These are phyloP conservation scores for Hymenoscyphus albidus DNA, from an alignment of 2,329 filamentous ascomycete species.

Conservation along the genomic window DNA sequence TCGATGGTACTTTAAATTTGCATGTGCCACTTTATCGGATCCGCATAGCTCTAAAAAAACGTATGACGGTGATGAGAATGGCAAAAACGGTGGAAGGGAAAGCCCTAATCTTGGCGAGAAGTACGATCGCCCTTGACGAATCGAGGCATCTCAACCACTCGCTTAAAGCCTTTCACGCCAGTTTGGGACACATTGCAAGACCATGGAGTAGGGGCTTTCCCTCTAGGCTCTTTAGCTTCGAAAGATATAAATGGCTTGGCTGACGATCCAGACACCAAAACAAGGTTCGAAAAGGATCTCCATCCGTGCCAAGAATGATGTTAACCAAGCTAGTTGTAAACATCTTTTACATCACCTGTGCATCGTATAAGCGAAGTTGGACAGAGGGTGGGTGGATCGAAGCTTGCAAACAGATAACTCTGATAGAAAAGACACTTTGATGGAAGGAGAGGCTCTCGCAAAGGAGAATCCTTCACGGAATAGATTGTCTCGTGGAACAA, in stretches of 20 bases:
- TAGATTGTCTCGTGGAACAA: no score
- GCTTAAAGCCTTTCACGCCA: no score
- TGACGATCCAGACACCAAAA: neutral
- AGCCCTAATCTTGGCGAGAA: no score
- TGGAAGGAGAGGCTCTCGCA: no score
- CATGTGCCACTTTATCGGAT: neutral
- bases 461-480: no score
- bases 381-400: neutral
- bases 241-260: constrained; percentile 1
- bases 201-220: no score
- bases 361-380: neutral
- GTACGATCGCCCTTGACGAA: no score
- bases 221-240: neutral
- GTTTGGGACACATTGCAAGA: no score
- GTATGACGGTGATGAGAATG: neutral
- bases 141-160: no score
- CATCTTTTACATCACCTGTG: neutral
- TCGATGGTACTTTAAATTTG: neutral
- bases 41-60: neutral
- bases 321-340: neutral
- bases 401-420: neutral
- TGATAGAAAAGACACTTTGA: neutral
- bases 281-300: neutral
- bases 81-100: no score
- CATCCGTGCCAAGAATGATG: neutral